phyloP scores from a whole-genome alignment of 306 rosid species.

The Heteromeles arbutifolia region DNA sequence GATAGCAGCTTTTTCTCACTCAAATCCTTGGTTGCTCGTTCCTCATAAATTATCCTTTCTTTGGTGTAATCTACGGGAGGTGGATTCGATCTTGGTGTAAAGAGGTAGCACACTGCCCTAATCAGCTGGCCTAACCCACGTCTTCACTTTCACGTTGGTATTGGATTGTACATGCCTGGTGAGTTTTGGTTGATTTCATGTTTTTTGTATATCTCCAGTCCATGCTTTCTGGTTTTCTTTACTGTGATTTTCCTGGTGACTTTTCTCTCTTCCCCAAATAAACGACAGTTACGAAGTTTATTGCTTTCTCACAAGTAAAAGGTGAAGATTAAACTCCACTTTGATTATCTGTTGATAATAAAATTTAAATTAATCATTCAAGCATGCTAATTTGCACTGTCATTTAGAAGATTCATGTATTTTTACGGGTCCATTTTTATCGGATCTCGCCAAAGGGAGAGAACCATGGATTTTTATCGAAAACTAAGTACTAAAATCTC shows the following conservation, averaged over 20 bases:
- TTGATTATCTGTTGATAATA: background rate
- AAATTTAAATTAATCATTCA: background rate
- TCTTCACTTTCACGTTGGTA: background rate
- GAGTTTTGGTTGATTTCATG: conserved; percentile 6
- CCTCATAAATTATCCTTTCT: background rate
- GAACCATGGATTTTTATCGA: background rate
- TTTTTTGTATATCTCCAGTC: background rate
- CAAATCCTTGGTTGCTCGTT: background rate
- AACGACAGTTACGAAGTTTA: background rate
- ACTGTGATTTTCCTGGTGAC: background rate
- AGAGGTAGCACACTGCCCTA: background rate
- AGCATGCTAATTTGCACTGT: background rate
- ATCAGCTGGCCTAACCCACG: background rate
- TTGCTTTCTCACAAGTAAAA: background rate
- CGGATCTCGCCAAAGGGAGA: no score
- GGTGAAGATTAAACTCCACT: background rate
- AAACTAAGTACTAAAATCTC: background rate
- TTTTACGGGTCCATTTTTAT: no score
- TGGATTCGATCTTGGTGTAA: background rate
- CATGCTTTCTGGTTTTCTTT: conserved; percentile 2
- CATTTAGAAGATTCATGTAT: background rate
- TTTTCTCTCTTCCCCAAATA: background rate
- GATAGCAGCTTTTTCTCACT: background rate
- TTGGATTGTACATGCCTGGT: background rate
- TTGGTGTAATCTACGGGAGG: no score